Base-by-base conservation (phyloP, 441 rosid genomes). In the Pelargonium cotyledonis region DNA sequence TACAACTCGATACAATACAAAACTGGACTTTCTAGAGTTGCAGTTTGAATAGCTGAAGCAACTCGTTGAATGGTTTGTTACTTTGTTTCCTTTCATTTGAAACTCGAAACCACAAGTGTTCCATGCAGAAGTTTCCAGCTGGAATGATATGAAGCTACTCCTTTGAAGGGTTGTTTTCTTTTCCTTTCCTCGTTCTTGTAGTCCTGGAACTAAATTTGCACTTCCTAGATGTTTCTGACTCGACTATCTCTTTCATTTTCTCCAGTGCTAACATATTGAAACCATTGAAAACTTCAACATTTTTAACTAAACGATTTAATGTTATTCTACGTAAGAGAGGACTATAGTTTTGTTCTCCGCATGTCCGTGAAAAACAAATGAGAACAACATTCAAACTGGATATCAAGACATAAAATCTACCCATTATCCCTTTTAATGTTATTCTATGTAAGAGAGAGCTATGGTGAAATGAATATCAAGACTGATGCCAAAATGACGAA, bases 221-320 rank as follows among this genome's bases (percentile, higher is more conserved):
- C 79, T 85, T 90, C 75, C 76, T 82, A 3, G 88, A 82, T 68
- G 81, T 80, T 80, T 89, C 93, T 63, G 88, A 79, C 77, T 87
- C 89, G 67, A 88, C 85, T 10, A 47, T 80, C 84, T 86, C 87
- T 77, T 88, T 83, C 57, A 92, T 75, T 79, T 85, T 92, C 83
- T 84, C 95, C 53, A 92, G 81, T 41, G 90, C 98, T 92, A 81
- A 44, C 63, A 68, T 58, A 74, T 63, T 41, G 23, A 70, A 78
- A 60, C 62, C 29, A 58, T 63, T 55, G 23, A 49, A 69, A 67
- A 26, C 38, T 11, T 71, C 70, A 70, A 70, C 19, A 15, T 5
- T 31, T 68, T 51, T 26, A 26, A 26, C 3, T 5, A 16, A 66
- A 19, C 51, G 38, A n/a, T 60, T 43, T 21, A 29, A 7, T 41